Percentiles rank a stretch among this genome's conserved stretches.
Conservation (phyloP, 176 grass and related monocot genomes). For the Carex littledalei region DNA sequence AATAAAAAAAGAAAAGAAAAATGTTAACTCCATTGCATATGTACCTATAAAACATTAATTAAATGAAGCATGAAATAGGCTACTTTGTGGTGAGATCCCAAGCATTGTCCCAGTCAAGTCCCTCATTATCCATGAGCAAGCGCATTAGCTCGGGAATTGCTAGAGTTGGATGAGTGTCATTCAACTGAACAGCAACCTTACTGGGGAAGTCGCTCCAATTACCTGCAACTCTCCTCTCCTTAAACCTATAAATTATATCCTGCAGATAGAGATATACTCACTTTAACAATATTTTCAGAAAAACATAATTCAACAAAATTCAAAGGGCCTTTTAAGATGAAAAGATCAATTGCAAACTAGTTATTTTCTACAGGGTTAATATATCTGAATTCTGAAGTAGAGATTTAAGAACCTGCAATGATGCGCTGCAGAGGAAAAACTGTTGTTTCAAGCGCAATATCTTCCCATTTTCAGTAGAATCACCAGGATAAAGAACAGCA, state of each 20-base stretch:
- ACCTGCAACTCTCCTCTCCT: slow-evolving; percentile 35
- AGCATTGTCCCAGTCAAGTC: slow-evolving; percentile 38
- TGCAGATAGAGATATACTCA: slow-evolving; percentile 28
- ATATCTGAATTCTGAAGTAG: background rate
- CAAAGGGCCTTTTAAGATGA: background rate
- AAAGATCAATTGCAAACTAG: background rate
- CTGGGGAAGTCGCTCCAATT: slow-evolving; percentile 41
- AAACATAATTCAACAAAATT: background rate
- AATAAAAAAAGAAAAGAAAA: background rate
- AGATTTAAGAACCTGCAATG: slow-evolving; percentile 70
- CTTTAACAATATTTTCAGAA: background rate
- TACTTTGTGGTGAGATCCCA: slow-evolving; percentile 49
- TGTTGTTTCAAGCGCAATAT: slow-evolving; percentile 90
- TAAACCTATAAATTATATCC: slow-evolving; percentile 58
- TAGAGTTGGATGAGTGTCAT: slow-evolving; percentile 56
- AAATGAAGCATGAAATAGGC: background rate
- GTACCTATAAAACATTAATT: slow-evolving; percentile 1
- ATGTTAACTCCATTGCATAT: background rate
- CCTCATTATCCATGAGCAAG: slow-evolving; percentile 43
- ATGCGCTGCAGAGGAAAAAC: slow-evolving; percentile 98
- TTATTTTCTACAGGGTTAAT: background rate
- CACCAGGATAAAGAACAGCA: slow-evolving; percentile 89
- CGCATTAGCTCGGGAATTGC: slow-evolving; percentile 51
- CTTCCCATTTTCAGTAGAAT: slow-evolving; percentile 93
- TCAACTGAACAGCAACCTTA: slow-evolving; percentile 57